Evolutionary conservation across 148 eudicot species (phyloP).

Genomic region (Oxyria digyna): DNA sequence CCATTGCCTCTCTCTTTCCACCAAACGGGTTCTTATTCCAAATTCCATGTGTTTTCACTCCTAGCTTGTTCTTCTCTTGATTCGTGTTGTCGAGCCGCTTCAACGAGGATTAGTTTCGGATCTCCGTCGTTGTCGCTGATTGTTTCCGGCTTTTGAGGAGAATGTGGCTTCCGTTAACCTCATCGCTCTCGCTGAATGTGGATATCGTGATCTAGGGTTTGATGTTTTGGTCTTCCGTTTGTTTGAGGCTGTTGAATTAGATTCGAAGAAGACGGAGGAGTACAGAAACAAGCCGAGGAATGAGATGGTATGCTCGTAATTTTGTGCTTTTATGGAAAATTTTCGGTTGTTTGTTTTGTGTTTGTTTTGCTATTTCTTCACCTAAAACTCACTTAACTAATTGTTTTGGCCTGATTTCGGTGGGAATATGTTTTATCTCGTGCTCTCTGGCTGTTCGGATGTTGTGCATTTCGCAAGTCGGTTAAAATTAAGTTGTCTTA

Average conservation of each 20-base stretch:
- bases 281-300: slow-evolving; percentile 23
- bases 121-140: slow-evolving; percentile 26
- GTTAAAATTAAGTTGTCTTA: neutral
- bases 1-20: neutral
- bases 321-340: neutral
- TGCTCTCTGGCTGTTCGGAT: slow-evolving; percentile 4
- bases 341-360: neutral
- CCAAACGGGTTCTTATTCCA: neutral
- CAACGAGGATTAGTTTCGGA: slow-evolving; percentile 10
- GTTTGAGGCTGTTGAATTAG: neutral
- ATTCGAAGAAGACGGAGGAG: slow-evolving; percentile 38
- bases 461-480: neutral
- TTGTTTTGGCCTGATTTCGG: neutral
- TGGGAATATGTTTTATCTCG: neutral
- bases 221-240: slow-evolving; percentile 5
- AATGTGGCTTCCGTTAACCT: slow-evolving; percentile 42
- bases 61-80: neutral
- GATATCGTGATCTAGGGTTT: slow-evolving; percentile 47
- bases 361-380: neutral
- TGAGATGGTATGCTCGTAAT: slow-evolving; percentile 53
- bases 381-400: slow-evolving; percentile 7
- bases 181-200: slow-evolving; percentile 18
- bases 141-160: slow-evolving; percentile 24
- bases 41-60: neutral
- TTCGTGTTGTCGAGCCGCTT: slow-evolving; percentile 5